Conservation (phyloP, 2,329 filamentous ascomycete genomes). For the Zasmidium cellare region DNA sequence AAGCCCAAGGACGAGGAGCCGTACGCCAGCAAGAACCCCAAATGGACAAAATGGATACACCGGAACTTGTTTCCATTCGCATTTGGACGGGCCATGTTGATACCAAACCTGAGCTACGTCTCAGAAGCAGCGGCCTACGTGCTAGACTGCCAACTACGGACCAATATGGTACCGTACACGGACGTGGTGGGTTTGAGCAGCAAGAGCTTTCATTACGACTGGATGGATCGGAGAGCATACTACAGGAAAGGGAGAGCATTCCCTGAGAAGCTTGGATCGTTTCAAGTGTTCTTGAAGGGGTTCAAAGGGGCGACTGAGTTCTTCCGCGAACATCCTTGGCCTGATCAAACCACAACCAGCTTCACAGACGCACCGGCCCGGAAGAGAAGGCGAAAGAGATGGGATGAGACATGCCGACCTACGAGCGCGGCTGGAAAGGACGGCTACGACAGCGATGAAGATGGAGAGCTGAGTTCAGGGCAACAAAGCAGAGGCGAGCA, state of each 20-base stretch:
- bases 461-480: conserved; percentile 9
- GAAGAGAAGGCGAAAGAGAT: conserved; percentile 61
- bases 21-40: conserved; percentile 93
- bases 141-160: conserved; percentile 84
- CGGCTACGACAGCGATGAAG: conserved; percentile 34
- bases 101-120: conserved; percentile 96
- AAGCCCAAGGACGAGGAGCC: conserved; percentile 99
- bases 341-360: conserved; percentile 74
- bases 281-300: conserved; percentile 95
- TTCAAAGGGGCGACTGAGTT: conserved; percentile 98
- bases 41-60: conserved; percentile 99
- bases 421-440: conserved; percentile 58
- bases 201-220: conserved; percentile 97
- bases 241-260: conserved; percentile 84
- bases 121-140: conserved; percentile 97
- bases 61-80: conserved; percentile 96
- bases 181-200: conserved; percentile 93
- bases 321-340: conserved; percentile 92
- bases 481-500: conserved; percentile 39
- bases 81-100: conserved; percentile 91
- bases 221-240: conserved; percentile 88
- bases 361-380: conserved; percentile 67
- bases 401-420: conserved; percentile 82
- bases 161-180: conserved; percentile 92
- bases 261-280: conserved; percentile 89